Evolutionary conservation across 2,329 filamentous ascomycete species (phyloP), one percentile per base, ranked within the genome.

Genomic region (Monosporascus sp.): DNA sequence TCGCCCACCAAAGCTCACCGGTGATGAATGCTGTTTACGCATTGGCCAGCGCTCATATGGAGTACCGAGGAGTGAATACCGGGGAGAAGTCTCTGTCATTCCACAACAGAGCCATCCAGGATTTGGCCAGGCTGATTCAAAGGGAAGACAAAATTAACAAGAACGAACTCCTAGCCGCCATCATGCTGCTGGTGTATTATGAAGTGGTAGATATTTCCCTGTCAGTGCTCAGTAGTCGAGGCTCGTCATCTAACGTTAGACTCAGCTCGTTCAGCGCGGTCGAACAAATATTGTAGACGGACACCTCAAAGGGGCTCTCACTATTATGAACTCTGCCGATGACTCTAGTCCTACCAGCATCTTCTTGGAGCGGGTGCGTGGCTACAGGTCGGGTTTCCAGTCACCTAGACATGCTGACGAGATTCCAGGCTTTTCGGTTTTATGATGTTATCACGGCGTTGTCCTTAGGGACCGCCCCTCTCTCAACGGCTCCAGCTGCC

Each of bases 1-100:
- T 86, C 39, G 81, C 80, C 3, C 73, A 77, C 48, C 72, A 65
- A 44, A 82, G 80, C 61, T 72, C 73, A 0, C 77, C 81, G 1
- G 78, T 96, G 4, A 88, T 89, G 68, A 90, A 94, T 64, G 90
- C 91, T 9, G 87, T 97, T 54, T 91, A 89, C 54, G 90, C 91
- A 0, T 74, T 97, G 7, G 83, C 90, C 0, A 89, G 88, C 52
- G 93, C 91, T 54, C 94, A 96, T 66, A 74, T 95, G 53, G 88
- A 93, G 58, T 90, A 81, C 48, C 71, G 80, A 25, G 80, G 79
- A 2, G 70, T 81, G 6, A 69, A 76, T 25, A 78, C 76, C 6
- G 65, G 70, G 20, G 80, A 85, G 59, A 79, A 77, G 59, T 83
- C 81, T 37, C 67, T 83, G 1, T 76, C 76, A 55, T 84, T 84